phyloP scores from a whole-genome alignment of 768 basidiomycete species.

The Hysterangium stoloniferum region DNA sequence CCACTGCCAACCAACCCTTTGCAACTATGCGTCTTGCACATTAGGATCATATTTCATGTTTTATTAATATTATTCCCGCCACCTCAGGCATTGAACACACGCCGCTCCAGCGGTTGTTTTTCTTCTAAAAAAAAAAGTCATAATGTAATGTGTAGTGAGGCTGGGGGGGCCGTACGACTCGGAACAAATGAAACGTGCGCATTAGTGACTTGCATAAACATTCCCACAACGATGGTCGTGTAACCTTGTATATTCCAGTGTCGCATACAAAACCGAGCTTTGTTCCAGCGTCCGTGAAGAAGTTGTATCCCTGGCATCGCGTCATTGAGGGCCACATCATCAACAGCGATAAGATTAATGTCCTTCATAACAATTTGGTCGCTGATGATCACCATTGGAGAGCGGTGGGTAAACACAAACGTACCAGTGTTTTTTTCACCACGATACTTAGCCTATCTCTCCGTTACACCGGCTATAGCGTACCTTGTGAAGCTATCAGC shows the following conservation, averaged over 20 bases:
- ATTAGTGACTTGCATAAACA: neutral
- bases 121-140: no score
- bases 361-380: constrained; percentile 5
- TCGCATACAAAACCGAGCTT: constrained; percentile 1
- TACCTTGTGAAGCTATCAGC: neutral
- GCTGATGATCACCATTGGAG: neutral
- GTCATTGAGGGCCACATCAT: constrained; percentile 1
- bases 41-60: no score
- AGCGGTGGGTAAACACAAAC: neutral
- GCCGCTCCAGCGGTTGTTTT: no score
- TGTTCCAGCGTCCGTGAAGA: constrained; percentile 1
- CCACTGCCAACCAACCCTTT: no score
- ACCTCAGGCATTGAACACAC: no score
- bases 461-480: constrained; percentile 3
- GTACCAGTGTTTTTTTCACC: neutral
- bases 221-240: neutral
- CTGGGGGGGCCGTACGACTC: no score
- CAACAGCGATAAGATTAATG: constrained; percentile 5
- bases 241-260: constrained; percentile 1
- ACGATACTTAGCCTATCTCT: constrained; percentile 3
- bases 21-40: no score
- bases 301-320: neutral
- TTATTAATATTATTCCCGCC: no score
- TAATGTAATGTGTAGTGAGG: no score
- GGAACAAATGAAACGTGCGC: neutral